Evolutionary conservation across 192 early-diverging fungal genomes (phyloP).

Genomic region (Backusella tuberculispora): DNA sequence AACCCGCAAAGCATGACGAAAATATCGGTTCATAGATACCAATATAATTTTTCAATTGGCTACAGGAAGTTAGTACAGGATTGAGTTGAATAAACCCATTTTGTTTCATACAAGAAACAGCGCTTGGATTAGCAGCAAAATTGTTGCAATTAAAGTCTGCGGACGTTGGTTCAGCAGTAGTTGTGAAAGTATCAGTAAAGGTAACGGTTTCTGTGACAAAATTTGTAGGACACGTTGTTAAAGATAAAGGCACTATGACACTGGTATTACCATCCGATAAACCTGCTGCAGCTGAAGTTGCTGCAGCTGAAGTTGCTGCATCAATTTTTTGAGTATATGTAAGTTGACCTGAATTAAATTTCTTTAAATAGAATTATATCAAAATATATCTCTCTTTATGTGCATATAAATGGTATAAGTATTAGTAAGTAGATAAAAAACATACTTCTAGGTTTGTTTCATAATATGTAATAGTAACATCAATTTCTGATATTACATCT

Average conservation of each 20-base stretch:
- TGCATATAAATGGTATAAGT: neutral
- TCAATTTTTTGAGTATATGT: too few relatives aligned
- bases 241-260: neutral
- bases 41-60: neutral
- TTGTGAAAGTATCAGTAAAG: neutral
- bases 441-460: neutral
- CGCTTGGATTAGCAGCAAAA: neutral
- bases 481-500: neutral
- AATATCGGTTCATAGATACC: neutral
- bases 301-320: too few relatives aligned
- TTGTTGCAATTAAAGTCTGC: neutral
- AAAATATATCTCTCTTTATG: neutral
- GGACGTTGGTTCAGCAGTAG: neutral
- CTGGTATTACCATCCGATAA: neutral
- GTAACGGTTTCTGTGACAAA: neutral
- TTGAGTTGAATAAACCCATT: neutral
- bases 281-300: neutral
- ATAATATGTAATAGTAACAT: slow-evolving; percentile 5
- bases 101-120: neutral
- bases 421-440: neutral
- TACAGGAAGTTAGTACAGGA: neutral
- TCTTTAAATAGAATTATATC: neutral
- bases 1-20: neutral
- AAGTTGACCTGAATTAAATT: neutral
- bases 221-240: neutral